Base-by-base conservation (phyloP, 352 stramenopile species). In the Pythium vanterpoolii region DNA sequence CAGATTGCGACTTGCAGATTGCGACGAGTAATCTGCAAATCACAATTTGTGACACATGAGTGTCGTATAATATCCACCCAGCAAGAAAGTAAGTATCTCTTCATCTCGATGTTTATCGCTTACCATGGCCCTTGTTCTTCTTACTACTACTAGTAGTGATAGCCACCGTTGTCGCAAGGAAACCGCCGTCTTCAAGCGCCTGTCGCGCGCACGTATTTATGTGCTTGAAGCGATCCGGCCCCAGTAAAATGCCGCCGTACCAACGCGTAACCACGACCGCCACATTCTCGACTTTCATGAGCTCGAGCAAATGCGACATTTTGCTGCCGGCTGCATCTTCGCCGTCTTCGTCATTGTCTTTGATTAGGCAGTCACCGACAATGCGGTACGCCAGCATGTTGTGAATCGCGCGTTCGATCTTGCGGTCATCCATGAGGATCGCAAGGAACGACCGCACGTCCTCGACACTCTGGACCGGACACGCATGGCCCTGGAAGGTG, bases 361-460 rank as follows among this genome's bases (percentile, higher is more conserved):
- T 94, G 51, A 93, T 62, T 2, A 76, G 68, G 40, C 84, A 84
- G 34, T 84, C 73, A 16, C 77, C 71, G 21, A 88, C 66, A 59
- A 95, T 90, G 34, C 85, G 83, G 66, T 95, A 96, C 36, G 83
- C 87, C 28, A 95, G 72, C 78, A 96, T 95, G 71, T 96, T 96
- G 68, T 96, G 87, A 51, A 88, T 87, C 36, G 87, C 87, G 34
- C 80, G 73, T 44, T 85, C 81, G 66, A 95, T 76, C 67, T 95
- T 96, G 56, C 77, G 76, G 58, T 94, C 79, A 40, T 92, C 76
- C 38, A 96, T 74, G 50, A 96, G 50, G 36, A 91, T 60, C 44
- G 80, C 77, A 18, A 95, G 66, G 45, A 95, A 95, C 3, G 79
- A 89, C 5, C 81, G 76, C 26, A 95, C 86, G 53, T 93, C 83